phyloP scores from a whole-genome alignment of 257 asterid species.

The Ajuga chamaepitys region DNA sequence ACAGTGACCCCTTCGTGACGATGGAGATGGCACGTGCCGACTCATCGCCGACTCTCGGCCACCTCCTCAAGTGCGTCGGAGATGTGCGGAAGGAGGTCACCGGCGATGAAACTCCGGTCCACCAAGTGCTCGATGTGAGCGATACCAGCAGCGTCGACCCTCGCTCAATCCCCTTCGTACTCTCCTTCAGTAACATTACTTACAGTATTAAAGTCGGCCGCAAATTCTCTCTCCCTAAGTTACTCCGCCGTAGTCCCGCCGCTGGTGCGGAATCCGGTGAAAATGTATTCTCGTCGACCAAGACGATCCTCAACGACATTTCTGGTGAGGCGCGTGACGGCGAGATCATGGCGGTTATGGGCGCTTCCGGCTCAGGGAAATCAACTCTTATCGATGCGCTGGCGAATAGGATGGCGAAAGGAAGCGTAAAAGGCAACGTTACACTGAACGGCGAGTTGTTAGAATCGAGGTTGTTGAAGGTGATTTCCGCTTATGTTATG shows the following conservation, averaged over 20 bases:
- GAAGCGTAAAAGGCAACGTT: constrained; percentile 57
- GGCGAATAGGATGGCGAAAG: constrained; percentile 62
- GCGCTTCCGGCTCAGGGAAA: constrained; percentile 78
- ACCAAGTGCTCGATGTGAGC: constrained; percentile 52
- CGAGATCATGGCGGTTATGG: constrained; percentile 71
- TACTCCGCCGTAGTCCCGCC: constrained; percentile 10
- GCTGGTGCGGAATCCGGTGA: constrained; percentile 22
- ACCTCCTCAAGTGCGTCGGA: constrained; percentile 38
- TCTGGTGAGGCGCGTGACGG: constrained; percentile 81
- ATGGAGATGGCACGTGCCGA: constrained; percentile 12
- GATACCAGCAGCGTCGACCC: constrained; percentile 22
- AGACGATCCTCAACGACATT: constrained; percentile 45
- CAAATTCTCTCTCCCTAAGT: constrained; percentile 7
- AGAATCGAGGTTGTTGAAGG: constrained; percentile 50
- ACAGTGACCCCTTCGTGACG: constrained; percentile 9
- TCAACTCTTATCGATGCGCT: constrained; percentile 67
- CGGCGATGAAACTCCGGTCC: constrained; percentile 76
- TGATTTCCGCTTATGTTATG: constrained; percentile 79
- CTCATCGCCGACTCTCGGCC: constrained; percentile 37
- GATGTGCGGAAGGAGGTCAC: constrained; percentile 47
- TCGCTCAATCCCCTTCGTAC: constrained; percentile 44
- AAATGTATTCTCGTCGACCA: constrained; percentile 12
- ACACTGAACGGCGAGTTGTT: constrained; percentile 56
- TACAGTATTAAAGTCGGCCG: constrained; percentile 38
- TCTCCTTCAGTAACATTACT: constrained; percentile 51